phyloP scores from a whole-genome alignment of 176 grass and related monocot species.

The Oryza australiensis region DNA sequence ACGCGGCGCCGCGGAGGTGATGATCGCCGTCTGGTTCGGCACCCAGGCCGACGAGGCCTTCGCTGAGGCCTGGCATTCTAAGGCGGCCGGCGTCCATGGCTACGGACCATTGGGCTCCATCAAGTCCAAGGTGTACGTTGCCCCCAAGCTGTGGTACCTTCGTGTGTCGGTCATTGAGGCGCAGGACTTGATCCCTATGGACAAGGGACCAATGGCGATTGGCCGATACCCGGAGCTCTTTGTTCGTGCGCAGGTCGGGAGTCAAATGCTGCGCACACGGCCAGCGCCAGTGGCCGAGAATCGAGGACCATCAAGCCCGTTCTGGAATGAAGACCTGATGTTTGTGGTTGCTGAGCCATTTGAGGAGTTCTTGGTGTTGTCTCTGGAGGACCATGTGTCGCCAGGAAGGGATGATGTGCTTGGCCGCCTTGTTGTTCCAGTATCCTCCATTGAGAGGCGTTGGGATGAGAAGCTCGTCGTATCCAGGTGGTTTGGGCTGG shows the following conservation, averaged over 20 bases:
- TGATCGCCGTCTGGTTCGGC: constrained; percentile 82
- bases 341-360: constrained; percentile 93
- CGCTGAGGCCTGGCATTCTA: constrained; percentile 90
- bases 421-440: constrained; percentile 61
- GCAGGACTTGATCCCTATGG: constrained; percentile 61
- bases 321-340: constrained; percentile 91
- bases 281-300: constrained; percentile 37
- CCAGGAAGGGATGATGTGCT: constrained; percentile 72
- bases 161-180: constrained; percentile 73
- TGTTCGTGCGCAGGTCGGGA: constrained; percentile 69
- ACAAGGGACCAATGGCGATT: constrained; percentile 44
- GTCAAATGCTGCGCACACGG: constrained; percentile 65
- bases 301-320: constrained; percentile 55
- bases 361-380: constrained; percentile 69
- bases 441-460: constrained; percentile 63
- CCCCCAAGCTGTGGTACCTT: constrained; percentile 93
- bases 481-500: constrained; percentile 71
- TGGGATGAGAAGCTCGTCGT: constrained; percentile 79
- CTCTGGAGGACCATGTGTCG: constrained; percentile 65
- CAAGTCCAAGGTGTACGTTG: constrained; percentile 89
- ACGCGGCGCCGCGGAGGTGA: constrained; percentile 57
- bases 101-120: constrained; percentile 74
- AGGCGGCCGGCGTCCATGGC: constrained; percentile 73
- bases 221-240: constrained; percentile 72
- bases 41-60: constrained; percentile 95